Conservation (phyloP, 768 basidiomycete species). For the Lactifluus rugatus region DNA sequence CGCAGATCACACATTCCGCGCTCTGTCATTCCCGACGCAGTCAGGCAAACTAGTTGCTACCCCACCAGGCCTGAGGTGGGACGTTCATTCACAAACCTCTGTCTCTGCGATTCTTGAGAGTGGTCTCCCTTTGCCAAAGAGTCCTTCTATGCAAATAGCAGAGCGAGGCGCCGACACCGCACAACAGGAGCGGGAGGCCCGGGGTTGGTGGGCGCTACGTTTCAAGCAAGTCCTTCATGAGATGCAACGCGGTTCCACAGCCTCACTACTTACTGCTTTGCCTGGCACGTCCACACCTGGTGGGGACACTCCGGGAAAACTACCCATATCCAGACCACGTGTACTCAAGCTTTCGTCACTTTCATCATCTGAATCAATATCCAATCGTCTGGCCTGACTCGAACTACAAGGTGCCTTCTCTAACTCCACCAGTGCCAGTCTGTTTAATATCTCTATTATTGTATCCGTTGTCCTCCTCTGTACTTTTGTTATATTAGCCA, state of each 20-base stretch:
- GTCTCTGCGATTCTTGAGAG: constrained; percentile 33
- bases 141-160: constrained; percentile 53
- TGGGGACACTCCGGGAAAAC: background rate
- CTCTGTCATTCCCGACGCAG: constrained; percentile 33
- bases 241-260: constrained; percentile 30
- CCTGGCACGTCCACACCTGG: background rate
- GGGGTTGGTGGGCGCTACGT: constrained; percentile 64
- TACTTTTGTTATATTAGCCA: background rate
- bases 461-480: background rate
- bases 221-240: constrained; percentile 57
- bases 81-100: constrained; percentile 27
- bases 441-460: background rate
- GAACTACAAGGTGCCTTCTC: background rate
- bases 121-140: constrained; percentile 56
- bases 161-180: constrained; percentile 24
- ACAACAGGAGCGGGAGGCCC: constrained; percentile 51
- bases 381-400: constrained; percentile 3
- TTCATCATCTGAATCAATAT: constrained; percentile 15
- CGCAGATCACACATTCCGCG: constrained; percentile 37
- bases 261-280: background rate
- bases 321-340: constrained; percentile 6
- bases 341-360: constrained; percentile 16
- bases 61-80: constrained; percentile 24
- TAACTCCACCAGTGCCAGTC: background rate
- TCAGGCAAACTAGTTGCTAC: constrained; percentile 25